Evolutionary conservation across 805 yeast genomes (phyloP), one percentile per base, ranked within the genome.

Genomic region (Lachancea sp.): DNA sequence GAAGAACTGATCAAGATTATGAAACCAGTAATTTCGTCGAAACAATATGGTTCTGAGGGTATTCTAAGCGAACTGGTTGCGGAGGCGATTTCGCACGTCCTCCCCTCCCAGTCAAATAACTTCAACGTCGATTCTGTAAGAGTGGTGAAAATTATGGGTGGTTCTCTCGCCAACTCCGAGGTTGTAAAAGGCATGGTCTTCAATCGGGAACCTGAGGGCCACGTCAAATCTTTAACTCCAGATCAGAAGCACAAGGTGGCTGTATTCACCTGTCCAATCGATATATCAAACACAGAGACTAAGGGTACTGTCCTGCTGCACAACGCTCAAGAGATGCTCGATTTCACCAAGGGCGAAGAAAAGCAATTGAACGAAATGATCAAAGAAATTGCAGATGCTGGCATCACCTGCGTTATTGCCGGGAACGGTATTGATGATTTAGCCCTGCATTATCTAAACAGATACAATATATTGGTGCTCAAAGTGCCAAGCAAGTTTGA

Each of bases 141-240:
- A 61, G 96, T 92, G 13, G 98, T 92, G 38, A 92, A 92, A 67
- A 83, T 92, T 52, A 86, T 92, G 96, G 98, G 98, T 46, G 73
- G 94, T 13, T 72, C 89, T 38, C 70, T 92, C 51, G 65, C 69
- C 26, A 72, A 73, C 52, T 83, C 95, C 9, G 74, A 74, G 54
- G 97, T 92, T 39, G 71, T 92, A 48, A 86, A 84, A 65, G 98
- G 98, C 52, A 92, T 92, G 98, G 96, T 92, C 28, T 90, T 92
- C 74, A 95, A 95, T 51, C 77, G 94, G 55, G 95, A 88, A 63
- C 96, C 97, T n/a, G 97, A 90, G 63, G 94, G 97, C 12, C 80
- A 78, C 50, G 65, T 89, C 36, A 87, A 86, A 60, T 74, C 79
- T 46, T 68, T 83, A 42, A 43, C 56, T n/a, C 51, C 47, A 23